Evolutionary conservation across 2,329 filamentous ascomycete species (phyloP).

Genomic region (Aspergillus niger): DNA sequence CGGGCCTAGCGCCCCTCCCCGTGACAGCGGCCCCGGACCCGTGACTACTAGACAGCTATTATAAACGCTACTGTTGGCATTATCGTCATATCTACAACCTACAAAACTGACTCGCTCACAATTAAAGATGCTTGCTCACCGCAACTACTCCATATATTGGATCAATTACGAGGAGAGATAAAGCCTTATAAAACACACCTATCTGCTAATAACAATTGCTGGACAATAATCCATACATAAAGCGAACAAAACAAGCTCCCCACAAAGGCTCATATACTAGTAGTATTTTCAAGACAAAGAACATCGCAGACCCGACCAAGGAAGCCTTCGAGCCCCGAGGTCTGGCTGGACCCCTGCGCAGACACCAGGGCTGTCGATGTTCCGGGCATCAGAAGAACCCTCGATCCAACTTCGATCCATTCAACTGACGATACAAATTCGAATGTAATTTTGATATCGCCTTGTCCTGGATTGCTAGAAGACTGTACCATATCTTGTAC

Average conservation of each 20-base stretch:
- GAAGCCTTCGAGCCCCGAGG: conserved; percentile 61
- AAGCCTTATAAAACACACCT: neutral
- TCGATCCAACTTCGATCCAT: conserved; percentile 59
- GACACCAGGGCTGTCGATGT: conserved; percentile 52
- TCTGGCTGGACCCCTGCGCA: conserved; percentile 49
- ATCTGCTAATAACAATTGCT: no score
- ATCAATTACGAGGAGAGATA: neutral
- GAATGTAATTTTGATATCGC: conserved; percentile 53
- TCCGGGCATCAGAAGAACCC: conserved; percentile 62
- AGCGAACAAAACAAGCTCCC: neutral
- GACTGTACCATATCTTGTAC: conserved; percentile 32
- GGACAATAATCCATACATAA: neutral
- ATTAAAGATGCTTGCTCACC: no score
- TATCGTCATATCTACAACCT: no score
- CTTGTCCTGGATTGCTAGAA: conserved; percentile 23
- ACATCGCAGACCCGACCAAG: conserved; percentile 53
- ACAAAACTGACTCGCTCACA: no score
- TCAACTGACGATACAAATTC: conserved; percentile 60
- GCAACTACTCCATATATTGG: no score
- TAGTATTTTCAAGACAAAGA: conserved; percentile 47
- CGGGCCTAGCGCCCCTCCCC: neutral
- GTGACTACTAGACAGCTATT: neutral
- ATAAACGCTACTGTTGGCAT: no score
- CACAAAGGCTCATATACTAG: neutral
- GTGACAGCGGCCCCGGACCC: neutral